Evolutionary conservation across 176 grass and related monocot species (phyloP), one percentile per base, ranked within the genome.

Genomic region (Tillandsia fasciculata): DNA sequence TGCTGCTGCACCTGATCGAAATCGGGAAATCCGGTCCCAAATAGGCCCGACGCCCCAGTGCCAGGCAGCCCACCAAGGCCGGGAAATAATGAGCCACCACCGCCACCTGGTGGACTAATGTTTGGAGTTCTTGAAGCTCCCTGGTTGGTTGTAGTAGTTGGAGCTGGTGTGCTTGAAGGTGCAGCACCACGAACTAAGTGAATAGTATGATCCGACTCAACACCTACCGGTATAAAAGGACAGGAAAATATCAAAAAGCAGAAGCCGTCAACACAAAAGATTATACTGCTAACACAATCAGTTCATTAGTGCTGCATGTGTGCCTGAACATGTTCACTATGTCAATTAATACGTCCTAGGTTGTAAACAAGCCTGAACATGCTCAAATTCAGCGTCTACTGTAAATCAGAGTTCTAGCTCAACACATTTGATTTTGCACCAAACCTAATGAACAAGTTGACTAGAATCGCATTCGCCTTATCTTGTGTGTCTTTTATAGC

Each of bases 151-250:
- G 74, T 64, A 79, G 84, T 74, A 65, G 90, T 74, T 80, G 80
- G 64, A 52, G 26, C 49, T 54, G 94, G 73, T 70, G 84, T 53
- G 23, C 67, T 76, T 51, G 71, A 69, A 64, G 83, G 75, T 50
- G 87, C 75, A 69, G 77, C 80, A 70, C 87, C 86, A 77, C 90
- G 90, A 71, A 99, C 95, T 76, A 99, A 75, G 67, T 99, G 95
- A 79, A 99, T 94, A 64, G 95, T 99, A 80, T 99, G 95, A 77
- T 91, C 87, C 26, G 84, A 82, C 75, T 93, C 95, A 64, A 99
- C 86, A 47, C 95, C 95, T 99, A 26, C 47, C 48, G 33, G 52
- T 63, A 67, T 48, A 33, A 53, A 77, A 3, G 64, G 77, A 76
- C n/a, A 18, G 15, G 12, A 7, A 68, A 53, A 12, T 33, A 61